Evolutionary conservation across 345 rosid genomes (phyloP).

Genomic region (Nephelium lappaceum): DNA sequence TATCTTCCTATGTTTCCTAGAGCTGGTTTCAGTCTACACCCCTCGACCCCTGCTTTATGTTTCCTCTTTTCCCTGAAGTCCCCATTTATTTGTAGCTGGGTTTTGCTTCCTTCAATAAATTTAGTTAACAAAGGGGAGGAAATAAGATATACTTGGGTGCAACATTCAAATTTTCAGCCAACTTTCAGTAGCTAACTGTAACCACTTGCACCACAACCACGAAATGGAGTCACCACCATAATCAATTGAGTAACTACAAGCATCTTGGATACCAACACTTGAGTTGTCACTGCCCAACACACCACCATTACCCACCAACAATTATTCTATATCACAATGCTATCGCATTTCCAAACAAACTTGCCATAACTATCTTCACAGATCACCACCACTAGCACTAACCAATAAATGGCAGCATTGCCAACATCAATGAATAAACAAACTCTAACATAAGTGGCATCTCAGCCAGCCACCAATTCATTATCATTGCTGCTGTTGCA

Average conservation of each 20-base stretch:
- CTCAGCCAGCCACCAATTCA: too few species aligned
- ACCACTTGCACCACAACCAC: not conserved
- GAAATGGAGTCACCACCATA: not conserved
- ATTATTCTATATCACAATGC: not conserved
- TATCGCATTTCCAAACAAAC: too few species aligned
- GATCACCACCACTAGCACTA: too few species aligned
- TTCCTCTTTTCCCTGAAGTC: not conserved
- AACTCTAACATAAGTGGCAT: too few species aligned
- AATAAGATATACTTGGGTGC: not conserved
- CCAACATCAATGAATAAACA: too few species aligned
- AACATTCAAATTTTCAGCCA: not conserved
- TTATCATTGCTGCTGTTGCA: too few species aligned
- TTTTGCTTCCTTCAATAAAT: not conserved
- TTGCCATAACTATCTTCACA: too few species aligned
- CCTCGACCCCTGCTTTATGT: not conserved
- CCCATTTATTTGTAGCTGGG: not conserved
- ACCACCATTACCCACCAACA: not conserved
- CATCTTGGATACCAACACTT: not conserved
- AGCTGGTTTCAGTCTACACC: not conserved
- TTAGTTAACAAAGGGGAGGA: not conserved
- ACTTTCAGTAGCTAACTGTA: not conserved
- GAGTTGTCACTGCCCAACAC: not conserved
- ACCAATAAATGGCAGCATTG: too few species aligned
- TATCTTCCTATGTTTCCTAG: slow-evolving; percentile 2
- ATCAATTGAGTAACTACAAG: not conserved